A percentile compares a stretch with the other conserved stretches of the same genome.
Conservation (phyloP, 176 grass and related monocot species). For the Carex pumila region DNA sequence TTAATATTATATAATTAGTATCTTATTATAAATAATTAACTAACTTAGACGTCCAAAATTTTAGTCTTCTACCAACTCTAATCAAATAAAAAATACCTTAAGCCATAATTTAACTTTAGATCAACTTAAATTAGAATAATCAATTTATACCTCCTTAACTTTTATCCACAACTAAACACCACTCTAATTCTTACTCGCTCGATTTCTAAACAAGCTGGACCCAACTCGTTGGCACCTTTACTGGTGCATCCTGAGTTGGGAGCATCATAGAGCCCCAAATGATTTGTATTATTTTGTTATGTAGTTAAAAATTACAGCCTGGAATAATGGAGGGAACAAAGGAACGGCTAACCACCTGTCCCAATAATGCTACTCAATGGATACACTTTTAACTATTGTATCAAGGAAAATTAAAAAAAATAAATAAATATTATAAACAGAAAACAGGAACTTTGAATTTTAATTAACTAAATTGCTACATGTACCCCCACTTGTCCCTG, state of each 20-base stretch:
- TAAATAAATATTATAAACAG: background rate
- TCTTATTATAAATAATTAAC: no score
- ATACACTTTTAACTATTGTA: background rate
- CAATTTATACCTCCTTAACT: no score
- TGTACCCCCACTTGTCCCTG: background rate
- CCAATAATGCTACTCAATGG: constrained; percentile 16
- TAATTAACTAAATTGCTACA: background rate
- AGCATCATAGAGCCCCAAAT: background rate
- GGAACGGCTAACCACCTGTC: constrained; percentile 14
- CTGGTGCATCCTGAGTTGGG: background rate
- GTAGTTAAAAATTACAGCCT: background rate
- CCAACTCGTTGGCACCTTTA: no score
- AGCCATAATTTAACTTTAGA: no score
- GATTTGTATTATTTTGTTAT: background rate
- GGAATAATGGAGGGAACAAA: constrained; percentile 24
- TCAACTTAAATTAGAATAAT: no score
- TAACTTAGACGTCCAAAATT: no score
- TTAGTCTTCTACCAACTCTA: no score
- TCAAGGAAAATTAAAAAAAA: background rate
- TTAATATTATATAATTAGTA: no score
- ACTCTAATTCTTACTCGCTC: no score
- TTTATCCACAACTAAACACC: no score
- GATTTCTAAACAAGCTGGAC: no score
- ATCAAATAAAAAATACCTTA: no score
- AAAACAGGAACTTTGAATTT: background rate